Base-by-base conservation (phyloP, 139 green algal genomes). In the Zygnema cylindricum region DNA sequence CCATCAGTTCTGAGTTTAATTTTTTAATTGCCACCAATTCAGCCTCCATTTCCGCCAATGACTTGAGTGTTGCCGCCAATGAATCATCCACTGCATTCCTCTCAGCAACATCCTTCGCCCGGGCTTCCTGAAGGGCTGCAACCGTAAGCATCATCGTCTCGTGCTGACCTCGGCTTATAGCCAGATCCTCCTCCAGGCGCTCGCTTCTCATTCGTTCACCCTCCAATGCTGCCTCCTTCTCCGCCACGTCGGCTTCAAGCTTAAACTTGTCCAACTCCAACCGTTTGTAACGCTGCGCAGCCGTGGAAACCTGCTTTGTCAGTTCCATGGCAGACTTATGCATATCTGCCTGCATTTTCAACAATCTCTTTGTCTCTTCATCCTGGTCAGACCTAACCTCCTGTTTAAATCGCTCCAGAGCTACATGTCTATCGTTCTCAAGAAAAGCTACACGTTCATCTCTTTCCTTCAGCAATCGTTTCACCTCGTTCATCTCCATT, bases 221-320 rank as follows among this genome's bases (percentile, higher is more conserved):
- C 16, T 88, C 82, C 39, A 86, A 16, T 41, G 42, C 82, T 54
- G 42, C 82, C 82, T 88, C 82, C 82, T 86, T 88, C n/a, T 84
- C 82, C 38, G 39, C 43, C 73, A 88, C 22, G 36, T 43, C 36
- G 16, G 82, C 22, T 33, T 40, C 41, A 1, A 88, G 35, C 82
- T 43, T 35, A 33, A 43, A 69, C 82, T 88, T 88, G 33, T 88
- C 75, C 38, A 86, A 36, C 82, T 85, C 75, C 21, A 87, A 30
- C 75, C 42, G 36, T 21, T 85, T 85, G 69, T 75, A 88, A 32
- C 42, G 33, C n/a, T 55, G 38, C 82, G 55, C 69, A 33, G 71
- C 82, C 35, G 71, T 49, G 11, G 82, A 40, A 2, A 88, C 82
- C 82, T 86, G 78, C 38, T 63, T 57, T 39, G 41, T 86, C 38